phyloP scores from a whole-genome alignment of 2,329 filamentous ascomycete genomes.

The Sporothrix globosa region DNA sequence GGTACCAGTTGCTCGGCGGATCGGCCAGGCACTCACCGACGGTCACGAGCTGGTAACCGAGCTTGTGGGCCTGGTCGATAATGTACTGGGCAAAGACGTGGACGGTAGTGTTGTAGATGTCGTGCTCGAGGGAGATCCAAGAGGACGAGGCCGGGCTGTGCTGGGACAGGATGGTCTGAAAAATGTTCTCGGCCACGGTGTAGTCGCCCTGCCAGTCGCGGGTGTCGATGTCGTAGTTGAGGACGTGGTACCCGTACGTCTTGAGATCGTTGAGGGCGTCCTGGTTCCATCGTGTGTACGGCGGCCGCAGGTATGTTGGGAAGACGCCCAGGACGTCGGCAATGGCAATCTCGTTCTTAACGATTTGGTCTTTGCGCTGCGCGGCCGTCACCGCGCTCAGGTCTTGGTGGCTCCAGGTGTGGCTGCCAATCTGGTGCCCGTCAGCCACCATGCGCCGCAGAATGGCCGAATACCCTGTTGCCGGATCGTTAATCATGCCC shows the following conservation, averaged over 20 bases:
- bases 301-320: conserved; percentile 51
- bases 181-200: conserved; percentile 36
- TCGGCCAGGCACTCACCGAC: conserved; percentile 54
- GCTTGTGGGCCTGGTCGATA: conserved; percentile 45
- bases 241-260: conserved; percentile 44
- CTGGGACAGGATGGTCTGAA: conserved; percentile 34
- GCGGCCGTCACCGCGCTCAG: conserved; percentile 40
- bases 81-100: conserved; percentile 50
- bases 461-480: conserved; percentile 45
- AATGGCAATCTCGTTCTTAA: conserved; percentile 48
- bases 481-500: conserved; percentile 43
- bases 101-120: conserved; percentile 52
- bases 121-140: conserved; percentile 47
- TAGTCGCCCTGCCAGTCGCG: conserved; percentile 42
- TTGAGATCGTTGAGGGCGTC: conserved; percentile 39
- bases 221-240: conserved; percentile 43
- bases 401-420: conserved; percentile 49
- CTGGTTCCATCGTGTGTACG: conserved; percentile 41
- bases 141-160: conserved; percentile 32
- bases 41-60: conserved; percentile 51
- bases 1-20: conserved; percentile 52
- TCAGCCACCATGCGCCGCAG: conserved; percentile 47
- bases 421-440: conserved; percentile 49
- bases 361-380: conserved; percentile 44
- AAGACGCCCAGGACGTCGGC: conserved; percentile 45